Conservation (phyloP, 108 stramenopile genomes). For the Chaetoceros tenuissimus region DNA sequence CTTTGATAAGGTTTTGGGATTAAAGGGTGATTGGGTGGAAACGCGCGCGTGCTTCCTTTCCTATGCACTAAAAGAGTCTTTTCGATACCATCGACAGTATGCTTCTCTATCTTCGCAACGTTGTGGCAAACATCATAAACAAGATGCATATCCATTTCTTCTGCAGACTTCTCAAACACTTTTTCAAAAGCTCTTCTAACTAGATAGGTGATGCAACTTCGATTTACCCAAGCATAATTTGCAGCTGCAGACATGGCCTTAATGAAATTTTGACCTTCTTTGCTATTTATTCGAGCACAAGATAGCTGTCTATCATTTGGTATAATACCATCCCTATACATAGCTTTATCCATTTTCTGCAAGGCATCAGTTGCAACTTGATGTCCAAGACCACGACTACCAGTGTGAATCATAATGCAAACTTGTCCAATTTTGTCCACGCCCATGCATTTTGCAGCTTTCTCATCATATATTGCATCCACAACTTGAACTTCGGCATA, state of each 20-base stretch:
- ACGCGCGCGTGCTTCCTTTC: slow-evolving; percentile 77
- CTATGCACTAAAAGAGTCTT: slow-evolving; percentile 78
- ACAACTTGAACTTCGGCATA: slow-evolving; percentile 83
- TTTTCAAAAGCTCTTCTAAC: slow-evolving; percentile 73
- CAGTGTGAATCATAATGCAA: slow-evolving; percentile 81
- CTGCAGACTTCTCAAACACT: slow-evolving; percentile 61
- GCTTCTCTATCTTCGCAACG: slow-evolving; percentile 83
- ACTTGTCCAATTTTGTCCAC: slow-evolving; percentile 58
- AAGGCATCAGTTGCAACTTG: slow-evolving; percentile 86
- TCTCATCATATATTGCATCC: slow-evolving; percentile 65
- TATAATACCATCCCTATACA: slow-evolving; percentile 56
- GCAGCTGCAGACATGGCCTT: slow-evolving; percentile 71
- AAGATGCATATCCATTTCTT: slow-evolving; percentile 83
- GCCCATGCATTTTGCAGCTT: slow-evolving; percentile 65
- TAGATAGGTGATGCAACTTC: slow-evolving; percentile 70
- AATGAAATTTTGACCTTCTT: slow-evolving; percentile 77
- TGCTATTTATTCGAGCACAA: slow-evolving; percentile 60
- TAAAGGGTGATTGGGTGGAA: slow-evolving; percentile 78
- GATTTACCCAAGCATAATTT: slow-evolving; percentile 87
- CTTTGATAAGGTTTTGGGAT: slow-evolving; percentile 81
- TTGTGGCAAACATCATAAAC: slow-evolving; percentile 85
- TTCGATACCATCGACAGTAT: slow-evolving; percentile 56
- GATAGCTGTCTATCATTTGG: slow-evolving; percentile 80
- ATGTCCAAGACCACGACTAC: slow-evolving; percentile 73
- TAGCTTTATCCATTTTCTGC: slow-evolving; percentile 68